phyloP scores from a whole-genome alignment of 2,329 filamentous ascomycete genomes.

The Colletotrichum australisinense region DNA sequence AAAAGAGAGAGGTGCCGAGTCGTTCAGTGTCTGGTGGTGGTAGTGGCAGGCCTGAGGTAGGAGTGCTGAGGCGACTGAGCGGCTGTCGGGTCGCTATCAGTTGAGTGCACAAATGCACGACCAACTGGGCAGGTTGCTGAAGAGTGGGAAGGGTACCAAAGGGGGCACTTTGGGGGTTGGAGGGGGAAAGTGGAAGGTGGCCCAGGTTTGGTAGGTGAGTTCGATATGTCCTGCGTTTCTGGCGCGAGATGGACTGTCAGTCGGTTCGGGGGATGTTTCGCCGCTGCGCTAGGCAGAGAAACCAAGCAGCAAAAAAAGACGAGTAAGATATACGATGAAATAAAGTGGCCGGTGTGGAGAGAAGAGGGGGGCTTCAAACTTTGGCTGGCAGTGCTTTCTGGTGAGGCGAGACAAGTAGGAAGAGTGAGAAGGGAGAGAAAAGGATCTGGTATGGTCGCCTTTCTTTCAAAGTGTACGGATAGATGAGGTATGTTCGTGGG shows the following conservation, averaged over 20 bases:
- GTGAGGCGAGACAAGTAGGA: background rate
- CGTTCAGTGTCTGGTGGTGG: background rate
- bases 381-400: conserved; percentile 8
- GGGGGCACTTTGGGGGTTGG: background rate
- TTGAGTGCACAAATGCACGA: conserved; percentile 27
- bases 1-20: background rate
- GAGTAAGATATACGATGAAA: background rate
- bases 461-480: background rate
- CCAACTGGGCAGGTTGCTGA: conserved; percentile 37
- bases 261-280: conserved; percentile 16
- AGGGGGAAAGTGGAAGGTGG: conserved; percentile 33
- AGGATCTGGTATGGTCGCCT: background rate
- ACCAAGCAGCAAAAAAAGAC: background rate
- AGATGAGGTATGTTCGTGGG: conserved; percentile 1
- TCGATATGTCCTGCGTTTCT: conserved; percentile 17
- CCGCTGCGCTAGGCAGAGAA: conserved; percentile 13
- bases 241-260: conserved; percentile 23
- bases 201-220: conserved; percentile 8
- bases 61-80: conserved; percentile 35
- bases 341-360: conserved; percentile 7
- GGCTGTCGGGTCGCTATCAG: conserved; percentile 35
- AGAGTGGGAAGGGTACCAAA: conserved; percentile 33
- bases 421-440: background rate
- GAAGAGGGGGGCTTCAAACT: conserved; percentile 14
- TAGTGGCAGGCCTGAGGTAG: background rate